Evolutionary conservation across 148 eudicot species (phyloP).

Genomic region (Vaccinium darrowii): DNA sequence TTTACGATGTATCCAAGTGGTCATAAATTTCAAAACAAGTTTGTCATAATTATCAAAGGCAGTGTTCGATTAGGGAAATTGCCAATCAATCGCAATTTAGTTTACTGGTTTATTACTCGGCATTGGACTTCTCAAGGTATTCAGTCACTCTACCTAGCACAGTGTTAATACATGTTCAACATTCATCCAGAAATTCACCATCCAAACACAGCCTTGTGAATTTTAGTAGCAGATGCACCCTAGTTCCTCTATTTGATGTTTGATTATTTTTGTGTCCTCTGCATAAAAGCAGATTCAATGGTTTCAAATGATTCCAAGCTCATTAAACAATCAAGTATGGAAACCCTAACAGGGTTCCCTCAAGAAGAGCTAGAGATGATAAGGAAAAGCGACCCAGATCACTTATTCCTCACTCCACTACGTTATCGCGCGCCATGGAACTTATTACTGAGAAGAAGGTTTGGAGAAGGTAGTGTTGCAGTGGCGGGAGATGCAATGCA

Average conservation of each 20-base stretch:
- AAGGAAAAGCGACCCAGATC: slow-evolving; percentile 6
- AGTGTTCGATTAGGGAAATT: slow-evolving; percentile 13
- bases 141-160: neutral
- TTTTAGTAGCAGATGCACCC: neutral
- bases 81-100: slow-evolving; percentile 1
- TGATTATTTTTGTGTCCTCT: neutral
- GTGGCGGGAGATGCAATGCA: slow-evolving; percentile 26
- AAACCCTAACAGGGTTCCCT: slow-evolving; percentile 13
- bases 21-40: neutral
- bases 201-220: neutral
- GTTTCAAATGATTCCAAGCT: slow-evolving; percentile 12
- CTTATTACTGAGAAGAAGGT: neutral
- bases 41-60: neutral
- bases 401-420: slow-evolving; percentile 10
- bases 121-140: slow-evolving; percentile 18
- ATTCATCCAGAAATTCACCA: neutral
- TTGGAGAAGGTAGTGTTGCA: neutral
- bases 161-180: no score
- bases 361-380: slow-evolving; percentile 12
- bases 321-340: slow-evolving; percentile 9
- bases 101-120: slow-evolving; percentile 21
- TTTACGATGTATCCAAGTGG: neutral
- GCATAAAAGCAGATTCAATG: slow-evolving; percentile 6
- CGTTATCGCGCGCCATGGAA: slow-evolving; percentile 17
- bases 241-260: neutral